Conservation (phyloP, 352 stramenopile genomes). For the Globisporangium apiculatum region DNA sequence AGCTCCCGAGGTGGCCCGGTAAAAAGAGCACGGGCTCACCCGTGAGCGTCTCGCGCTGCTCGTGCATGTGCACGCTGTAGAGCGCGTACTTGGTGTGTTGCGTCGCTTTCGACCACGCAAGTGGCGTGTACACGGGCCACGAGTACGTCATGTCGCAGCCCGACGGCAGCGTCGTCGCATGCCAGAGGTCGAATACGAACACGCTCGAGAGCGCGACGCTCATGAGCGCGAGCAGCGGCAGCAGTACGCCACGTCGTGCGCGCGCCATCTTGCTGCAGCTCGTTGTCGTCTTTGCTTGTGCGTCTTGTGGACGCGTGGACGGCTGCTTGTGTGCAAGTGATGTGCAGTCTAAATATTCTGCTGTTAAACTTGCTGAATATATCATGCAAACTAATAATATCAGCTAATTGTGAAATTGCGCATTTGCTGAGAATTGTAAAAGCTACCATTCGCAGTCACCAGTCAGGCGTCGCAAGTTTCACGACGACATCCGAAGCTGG, state of each 20-base stretch:
- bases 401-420: no score
- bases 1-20: slow-evolving; percentile 75
- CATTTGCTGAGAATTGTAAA: no score
- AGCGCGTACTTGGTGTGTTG: slow-evolving; percentile 62
- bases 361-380: no score
- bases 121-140: slow-evolving; percentile 67
- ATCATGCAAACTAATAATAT: no score
- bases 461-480: no score
- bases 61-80: slow-evolving; percentile 65
- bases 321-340: no score
- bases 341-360: no score
- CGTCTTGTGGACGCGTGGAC: not conserved
- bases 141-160: slow-evolving; percentile 85
- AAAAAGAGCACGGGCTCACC: slow-evolving; percentile 80
- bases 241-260: slow-evolving; percentile 15
- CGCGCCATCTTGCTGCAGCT: not conserved
- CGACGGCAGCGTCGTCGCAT: slow-evolving; percentile 25
- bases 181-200: slow-evolving; percentile 35
- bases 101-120: slow-evolving; percentile 24
- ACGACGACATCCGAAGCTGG: no score
- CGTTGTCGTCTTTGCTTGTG: not conserved
- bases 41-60: slow-evolving; percentile 26
- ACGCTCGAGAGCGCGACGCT: slow-evolving; percentile 22
- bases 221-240: slow-evolving; percentile 44
- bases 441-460: no score